phyloP scores from a whole-genome alignment of 1,284 basidiomycete species.

The Moesziomyces parantarcticus region DNA sequence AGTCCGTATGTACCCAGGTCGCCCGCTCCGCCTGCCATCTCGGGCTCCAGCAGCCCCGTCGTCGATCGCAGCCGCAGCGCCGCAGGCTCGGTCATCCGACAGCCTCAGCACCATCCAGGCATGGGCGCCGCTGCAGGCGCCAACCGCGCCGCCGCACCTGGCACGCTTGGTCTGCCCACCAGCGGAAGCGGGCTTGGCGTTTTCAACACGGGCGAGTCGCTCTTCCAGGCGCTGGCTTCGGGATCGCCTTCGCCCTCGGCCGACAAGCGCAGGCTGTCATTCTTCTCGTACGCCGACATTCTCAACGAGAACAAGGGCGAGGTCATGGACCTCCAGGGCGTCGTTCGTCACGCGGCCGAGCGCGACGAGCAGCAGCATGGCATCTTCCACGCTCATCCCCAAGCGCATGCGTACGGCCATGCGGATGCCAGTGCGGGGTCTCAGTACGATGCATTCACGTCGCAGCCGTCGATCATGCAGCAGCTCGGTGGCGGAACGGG shows the following conservation, averaged over 20 bases:
- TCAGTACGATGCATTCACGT: slow-evolving; percentile 23
- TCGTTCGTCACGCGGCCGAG: slow-evolving; percentile 46
- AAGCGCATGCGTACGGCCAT: slow-evolving; percentile 6
- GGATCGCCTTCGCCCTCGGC: slow-evolving; percentile 42
- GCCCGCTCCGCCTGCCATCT: slow-evolving; percentile 18
- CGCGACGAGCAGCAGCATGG: slow-evolving; percentile 50
- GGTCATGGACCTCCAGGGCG: slow-evolving; percentile 54
- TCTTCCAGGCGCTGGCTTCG: slow-evolving; percentile 39
- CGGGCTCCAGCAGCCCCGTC: slow-evolving; percentile 30
- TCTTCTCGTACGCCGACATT: slow-evolving; percentile 65
- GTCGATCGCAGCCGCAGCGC: slow-evolving; percentile 27
- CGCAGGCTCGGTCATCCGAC: slow-evolving; percentile 19
- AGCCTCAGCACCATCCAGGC: slow-evolving; percentile 35
- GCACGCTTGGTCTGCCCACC: slow-evolving; percentile 23
- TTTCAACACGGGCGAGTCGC: slow-evolving; percentile 35
- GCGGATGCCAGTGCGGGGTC: slow-evolving; percentile 3
- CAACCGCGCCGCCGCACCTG: slow-evolving; percentile 16
- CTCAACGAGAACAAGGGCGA: slow-evolving; percentile 60
- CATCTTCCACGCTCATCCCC: slow-evolving; percentile 8
- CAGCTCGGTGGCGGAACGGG: slow-evolving; percentile 32
- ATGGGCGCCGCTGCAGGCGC: slow-evolving; percentile 14
- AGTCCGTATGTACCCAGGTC: slow-evolving; percentile 51
- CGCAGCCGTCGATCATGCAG: slow-evolving; percentile 47
- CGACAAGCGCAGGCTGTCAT: slow-evolving; percentile 59
- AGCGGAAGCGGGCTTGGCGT: slow-evolving; percentile 43